phyloP scores from a whole-genome alignment of 2,329 filamentous ascomycete species.

The Dothideomycetes sp. region DNA sequence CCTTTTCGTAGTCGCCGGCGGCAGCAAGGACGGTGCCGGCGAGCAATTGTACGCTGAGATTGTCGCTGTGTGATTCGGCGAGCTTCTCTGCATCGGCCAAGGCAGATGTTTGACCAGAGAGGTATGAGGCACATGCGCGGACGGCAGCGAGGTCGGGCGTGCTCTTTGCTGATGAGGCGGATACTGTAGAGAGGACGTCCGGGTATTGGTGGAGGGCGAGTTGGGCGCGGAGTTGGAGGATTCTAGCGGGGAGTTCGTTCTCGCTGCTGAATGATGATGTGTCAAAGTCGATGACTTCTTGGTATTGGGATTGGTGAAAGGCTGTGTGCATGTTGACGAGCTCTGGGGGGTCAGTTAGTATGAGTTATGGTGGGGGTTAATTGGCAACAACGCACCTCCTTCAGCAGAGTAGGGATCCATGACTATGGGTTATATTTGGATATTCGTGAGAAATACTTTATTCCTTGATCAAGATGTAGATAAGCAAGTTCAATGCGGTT shows the following conservation, averaged over 20 bases:
- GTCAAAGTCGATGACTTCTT: slow-evolving; percentile 77
- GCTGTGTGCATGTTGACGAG: slow-evolving; percentile 57
- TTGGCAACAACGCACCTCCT: slow-evolving; percentile 36
- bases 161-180: slow-evolving; percentile 48
- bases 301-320: slow-evolving; percentile 71
- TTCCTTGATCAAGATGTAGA: no score
- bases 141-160: slow-evolving; percentile 65
- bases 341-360: slow-evolving; percentile 32
- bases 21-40: slow-evolving; percentile 73
- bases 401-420: slow-evolving; percentile 57
- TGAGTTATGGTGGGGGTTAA: slow-evolving; percentile 5
- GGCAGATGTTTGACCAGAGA: slow-evolving; percentile 23
- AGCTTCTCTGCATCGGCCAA: slow-evolving; percentile 57
- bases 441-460: no score
- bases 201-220: slow-evolving; percentile 71
- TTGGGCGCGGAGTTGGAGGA: slow-evolving; percentile 71
- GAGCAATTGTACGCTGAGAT: slow-evolving; percentile 69
- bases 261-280: slow-evolving; percentile 65
- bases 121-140: slow-evolving; percentile 59
- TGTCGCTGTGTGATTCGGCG: slow-evolving; percentile 55
- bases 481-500: no score
- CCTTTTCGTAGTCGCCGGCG: slow-evolving; percentile 74
- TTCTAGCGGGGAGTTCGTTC: slow-evolving; percentile 64
- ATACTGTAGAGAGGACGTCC: slow-evolving; percentile 57
- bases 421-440: no score